phyloP scores from a whole-genome alignment of 176 grass and related monocot genomes.

The Aegilops umbellulata region DNA sequence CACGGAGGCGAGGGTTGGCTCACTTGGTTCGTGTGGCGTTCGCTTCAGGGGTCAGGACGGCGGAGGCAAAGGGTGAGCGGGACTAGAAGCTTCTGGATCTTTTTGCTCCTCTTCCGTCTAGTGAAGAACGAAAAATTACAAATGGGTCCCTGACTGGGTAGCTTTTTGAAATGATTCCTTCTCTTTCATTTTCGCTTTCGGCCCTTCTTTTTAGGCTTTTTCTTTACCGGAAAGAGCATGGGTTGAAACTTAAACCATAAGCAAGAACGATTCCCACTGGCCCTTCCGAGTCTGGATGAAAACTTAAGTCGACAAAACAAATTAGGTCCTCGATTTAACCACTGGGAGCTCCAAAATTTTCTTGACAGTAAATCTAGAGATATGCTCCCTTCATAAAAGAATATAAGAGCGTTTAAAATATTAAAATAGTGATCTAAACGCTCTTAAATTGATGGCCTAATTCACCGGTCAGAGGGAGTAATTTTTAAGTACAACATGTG shows the following conservation, averaged over 20 bases:
- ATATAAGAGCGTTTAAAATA: too few relatives aligned
- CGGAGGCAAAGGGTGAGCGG: background rate
- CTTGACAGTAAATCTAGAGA: too few relatives aligned
- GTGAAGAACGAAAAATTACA: constrained; percentile 3
- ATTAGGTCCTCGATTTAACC: too few relatives aligned
- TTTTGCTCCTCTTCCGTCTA: background rate
- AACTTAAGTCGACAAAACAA: too few relatives aligned
- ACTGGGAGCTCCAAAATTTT: too few relatives aligned
- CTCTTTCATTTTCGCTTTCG: background rate
- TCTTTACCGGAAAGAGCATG: background rate
- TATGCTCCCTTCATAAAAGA: too few relatives aligned
- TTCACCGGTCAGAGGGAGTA: too few relatives aligned
- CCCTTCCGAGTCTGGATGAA: too few relatives aligned
- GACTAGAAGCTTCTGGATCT: constrained; percentile 38
- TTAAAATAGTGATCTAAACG: too few relatives aligned
- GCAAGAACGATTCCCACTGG: background rate
- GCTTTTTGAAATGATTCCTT: constrained; percentile 4
- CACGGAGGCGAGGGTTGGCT: background rate
- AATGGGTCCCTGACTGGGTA: background rate
- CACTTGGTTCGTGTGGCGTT: background rate
- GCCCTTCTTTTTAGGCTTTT: background rate
- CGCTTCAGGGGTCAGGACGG: constrained; percentile 1
- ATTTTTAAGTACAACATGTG: too few relatives aligned
- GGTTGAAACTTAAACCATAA: background rate
- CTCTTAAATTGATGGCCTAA: too few relatives aligned